Evolutionary conservation across 2,329 filamentous ascomycete genomes (phyloP).

Genomic region (Alternaria novae-zelandiae): DNA sequence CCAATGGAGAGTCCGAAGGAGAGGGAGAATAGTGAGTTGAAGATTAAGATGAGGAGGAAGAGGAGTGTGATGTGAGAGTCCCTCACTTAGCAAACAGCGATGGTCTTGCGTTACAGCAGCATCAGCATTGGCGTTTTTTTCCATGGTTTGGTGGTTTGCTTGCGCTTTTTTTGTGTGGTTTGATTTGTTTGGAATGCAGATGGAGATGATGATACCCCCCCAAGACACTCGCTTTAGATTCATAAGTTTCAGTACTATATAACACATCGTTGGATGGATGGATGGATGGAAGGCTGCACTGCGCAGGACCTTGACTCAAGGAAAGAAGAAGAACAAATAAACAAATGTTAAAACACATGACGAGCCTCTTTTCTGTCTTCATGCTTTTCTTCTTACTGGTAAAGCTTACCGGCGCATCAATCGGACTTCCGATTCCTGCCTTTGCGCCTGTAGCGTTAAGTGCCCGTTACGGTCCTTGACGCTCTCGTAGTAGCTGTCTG

Average conservation of each 20-base stretch:
- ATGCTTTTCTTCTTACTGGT: too few relatives aligned
- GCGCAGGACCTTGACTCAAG: not conserved
- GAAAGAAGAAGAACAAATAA: not conserved
- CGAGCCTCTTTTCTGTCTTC: too few relatives aligned
- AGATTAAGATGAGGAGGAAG: constrained; percentile 26
- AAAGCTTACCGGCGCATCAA: too few relatives aligned
- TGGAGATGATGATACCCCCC: constrained; percentile 11
- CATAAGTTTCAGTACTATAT: not conserved
- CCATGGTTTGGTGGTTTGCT: not conserved
- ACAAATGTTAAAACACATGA: not conserved
- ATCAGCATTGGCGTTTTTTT: not conserved
- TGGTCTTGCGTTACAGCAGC: not conserved
- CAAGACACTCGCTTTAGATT: constrained; percentile 14
- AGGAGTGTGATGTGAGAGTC: not conserved
- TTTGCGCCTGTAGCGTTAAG: too few relatives aligned
- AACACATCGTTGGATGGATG: not conserved
- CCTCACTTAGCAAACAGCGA: not conserved
- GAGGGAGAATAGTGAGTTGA: constrained; percentile 20
- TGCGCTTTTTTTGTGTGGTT: not conserved
- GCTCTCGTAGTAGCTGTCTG: too few relatives aligned
- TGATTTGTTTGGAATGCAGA: not conserved
- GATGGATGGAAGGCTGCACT: constrained; percentile 1
- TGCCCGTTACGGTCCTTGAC: too few relatives aligned
- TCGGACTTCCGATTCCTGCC: too few relatives aligned
- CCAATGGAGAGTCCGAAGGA: constrained; percentile 26